These are phyloP conservation scores for Fragaria iinumae DNA, from an alignment of 306 rosid genomes.

Conservation along the genomic window DNA sequence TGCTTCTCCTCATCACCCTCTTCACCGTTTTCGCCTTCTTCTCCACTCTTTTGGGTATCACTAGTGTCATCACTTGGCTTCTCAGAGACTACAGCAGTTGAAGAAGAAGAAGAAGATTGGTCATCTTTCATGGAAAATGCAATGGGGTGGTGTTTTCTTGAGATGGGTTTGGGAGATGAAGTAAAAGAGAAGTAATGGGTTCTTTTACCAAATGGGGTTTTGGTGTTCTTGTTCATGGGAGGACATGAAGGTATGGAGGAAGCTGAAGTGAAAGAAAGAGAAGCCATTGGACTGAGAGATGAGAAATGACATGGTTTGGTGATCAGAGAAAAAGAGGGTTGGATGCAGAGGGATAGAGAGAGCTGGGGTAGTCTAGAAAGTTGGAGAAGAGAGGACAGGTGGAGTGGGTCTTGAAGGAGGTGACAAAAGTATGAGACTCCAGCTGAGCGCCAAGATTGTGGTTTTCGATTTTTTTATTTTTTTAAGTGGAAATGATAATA, in stretches of 20 bases:
- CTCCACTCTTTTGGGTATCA: constrained; percentile 20
- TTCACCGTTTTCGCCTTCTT: constrained; percentile 17
- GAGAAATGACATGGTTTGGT: neutral
- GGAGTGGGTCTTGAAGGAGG: constrained; percentile 3
- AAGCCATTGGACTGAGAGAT: constrained; percentile 41
- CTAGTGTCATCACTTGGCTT: constrained; percentile 17
- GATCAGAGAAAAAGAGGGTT: neutral
- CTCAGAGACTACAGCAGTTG: constrained; percentile 39
- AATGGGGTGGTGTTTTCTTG: constrained; percentile 19
- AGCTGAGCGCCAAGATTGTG: neutral
- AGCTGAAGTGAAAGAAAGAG: constrained; percentile 38
- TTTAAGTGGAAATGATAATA: no score
- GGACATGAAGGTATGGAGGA: constrained; percentile 30
- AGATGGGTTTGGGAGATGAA: constrained; percentile 17
- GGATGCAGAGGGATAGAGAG: neutral
- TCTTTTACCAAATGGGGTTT: constrained; percentile 10
- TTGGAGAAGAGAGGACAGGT: constrained; percentile 35
- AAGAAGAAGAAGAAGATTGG: constrained; percentile 33
- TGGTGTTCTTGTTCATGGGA: constrained; percentile 15
- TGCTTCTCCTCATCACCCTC: constrained; percentile 38
- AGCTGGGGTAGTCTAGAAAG: constrained; percentile 30
- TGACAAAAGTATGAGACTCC: constrained; percentile 23
- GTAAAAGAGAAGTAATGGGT: constrained; percentile 26
- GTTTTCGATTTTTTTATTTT: neutral
- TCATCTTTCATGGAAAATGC: constrained; percentile 45